A percentile compares a stretch with the other conserved stretches of the same genome.
Conservation (phyloP, 2,329 filamentous ascomycete genomes). For the Colletotrichum magnum region DNA sequence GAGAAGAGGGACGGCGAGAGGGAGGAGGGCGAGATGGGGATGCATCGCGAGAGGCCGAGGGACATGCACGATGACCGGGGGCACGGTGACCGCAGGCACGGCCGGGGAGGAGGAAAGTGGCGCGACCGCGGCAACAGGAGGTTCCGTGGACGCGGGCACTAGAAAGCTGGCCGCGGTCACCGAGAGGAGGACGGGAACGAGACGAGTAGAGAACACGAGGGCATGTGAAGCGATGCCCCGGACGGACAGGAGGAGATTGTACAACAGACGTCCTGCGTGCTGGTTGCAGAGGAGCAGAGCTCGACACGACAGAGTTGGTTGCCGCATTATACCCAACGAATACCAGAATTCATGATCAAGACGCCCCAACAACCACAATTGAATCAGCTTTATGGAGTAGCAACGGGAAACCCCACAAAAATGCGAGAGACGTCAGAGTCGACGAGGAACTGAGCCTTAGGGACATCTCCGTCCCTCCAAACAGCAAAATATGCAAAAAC, state of each 20-base stretch:
- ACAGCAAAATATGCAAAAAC: not conserved
- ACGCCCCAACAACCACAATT: too few relatives aligned
- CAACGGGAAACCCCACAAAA: not conserved
- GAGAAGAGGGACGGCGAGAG: slow-evolving; percentile 67
- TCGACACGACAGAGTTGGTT: not conserved
- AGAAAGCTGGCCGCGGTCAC: slow-evolving; percentile 33
- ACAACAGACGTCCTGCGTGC: not conserved
- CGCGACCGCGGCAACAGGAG: slow-evolving; percentile 46
- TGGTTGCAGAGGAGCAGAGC: not conserved
- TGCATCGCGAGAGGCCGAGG: slow-evolving; percentile 48
- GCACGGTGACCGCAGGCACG: slow-evolving; percentile 45
- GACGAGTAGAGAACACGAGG: not conserved
- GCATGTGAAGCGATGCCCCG: not conserved
- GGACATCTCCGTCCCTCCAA: not conserved
- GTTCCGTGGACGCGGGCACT: slow-evolving; percentile 50
- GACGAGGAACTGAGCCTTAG: not conserved
- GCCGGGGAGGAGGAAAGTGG: slow-evolving; percentile 52
- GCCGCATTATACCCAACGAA: not conserved
- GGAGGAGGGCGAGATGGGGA: slow-evolving; percentile 57
- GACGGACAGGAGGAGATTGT: not conserved
- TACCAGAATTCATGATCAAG: slow-evolving; percentile 13
- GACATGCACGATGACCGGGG: slow-evolving; percentile 58
- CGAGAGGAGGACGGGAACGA: not conserved
- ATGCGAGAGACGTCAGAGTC: not conserved
- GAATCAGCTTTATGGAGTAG: not conserved